Evolutionary conservation across 2,329 filamentous ascomycete genomes (phyloP).

Genomic region (Fragosphaeria purpurea): DNA sequence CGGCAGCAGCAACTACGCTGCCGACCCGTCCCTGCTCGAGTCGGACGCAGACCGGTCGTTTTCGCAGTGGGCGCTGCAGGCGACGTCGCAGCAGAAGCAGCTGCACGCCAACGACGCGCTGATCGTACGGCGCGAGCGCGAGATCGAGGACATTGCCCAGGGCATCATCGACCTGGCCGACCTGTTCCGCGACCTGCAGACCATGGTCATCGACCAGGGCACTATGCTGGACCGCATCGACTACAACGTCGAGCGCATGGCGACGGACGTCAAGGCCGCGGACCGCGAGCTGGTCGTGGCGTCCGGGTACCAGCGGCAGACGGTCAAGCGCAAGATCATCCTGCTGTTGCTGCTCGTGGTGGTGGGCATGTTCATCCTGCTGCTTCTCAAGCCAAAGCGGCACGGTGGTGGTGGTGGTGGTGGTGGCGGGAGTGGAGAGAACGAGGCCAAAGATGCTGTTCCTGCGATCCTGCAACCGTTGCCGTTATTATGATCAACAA

Average conservation of each 20-base stretch:
- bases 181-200: slow-evolving; percentile 91
- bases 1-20: slow-evolving; percentile 28
- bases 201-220: slow-evolving; percentile 88
- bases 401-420: slow-evolving; percentile 11
- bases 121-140: slow-evolving; percentile 85
- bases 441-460: neutral
- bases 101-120: slow-evolving; percentile 68
- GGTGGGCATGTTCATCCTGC: slow-evolving; percentile 73
- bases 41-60: slow-evolving; percentile 89
- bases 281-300: slow-evolving; percentile 87
- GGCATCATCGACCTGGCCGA: slow-evolving; percentile 96
- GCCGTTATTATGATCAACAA: slow-evolving; percentile 1
- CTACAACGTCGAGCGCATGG: slow-evolving; percentile 95
- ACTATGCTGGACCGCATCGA: slow-evolving; percentile 91
- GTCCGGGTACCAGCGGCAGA: slow-evolving; percentile 77
- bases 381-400: slow-evolving; percentile 69
- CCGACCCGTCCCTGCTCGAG: slow-evolving; percentile 81
- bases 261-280: slow-evolving; percentile 82
- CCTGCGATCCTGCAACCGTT: neutral
- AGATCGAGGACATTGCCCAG: slow-evolving; percentile 96
- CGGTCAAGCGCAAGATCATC: slow-evolving; percentile 87
- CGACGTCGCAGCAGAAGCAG: slow-evolving; percentile 53
- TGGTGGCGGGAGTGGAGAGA: neutral
- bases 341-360: slow-evolving; percentile 78
- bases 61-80: slow-evolving; percentile 79